Evolutionary conservation across 768 basidiomycete genomes (phyloP).

Genomic region (Termitomyces sp.): DNA sequence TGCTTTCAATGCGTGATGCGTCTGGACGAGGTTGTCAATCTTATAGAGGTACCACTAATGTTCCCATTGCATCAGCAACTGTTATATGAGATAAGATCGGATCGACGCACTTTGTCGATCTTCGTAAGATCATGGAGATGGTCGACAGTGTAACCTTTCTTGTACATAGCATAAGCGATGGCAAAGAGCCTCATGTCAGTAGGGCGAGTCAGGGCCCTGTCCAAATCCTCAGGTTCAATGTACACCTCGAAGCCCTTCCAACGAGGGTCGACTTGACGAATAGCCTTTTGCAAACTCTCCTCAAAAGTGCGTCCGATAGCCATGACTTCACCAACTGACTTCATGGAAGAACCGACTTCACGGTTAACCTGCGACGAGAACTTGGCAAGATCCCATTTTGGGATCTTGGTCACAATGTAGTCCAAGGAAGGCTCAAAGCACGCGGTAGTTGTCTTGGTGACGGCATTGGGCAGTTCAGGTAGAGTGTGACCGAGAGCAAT

Average conservation of each 20-base stretch:
- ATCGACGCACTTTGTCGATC: slow-evolving; percentile 79
- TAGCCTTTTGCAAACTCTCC: slow-evolving; percentile 96
- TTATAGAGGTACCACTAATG: slow-evolving; percentile 95
- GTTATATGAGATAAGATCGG: neutral
- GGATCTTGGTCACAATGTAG: slow-evolving; percentile 99
- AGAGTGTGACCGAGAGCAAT: slow-evolving; percentile 97
- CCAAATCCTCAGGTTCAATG: slow-evolving; percentile 79
- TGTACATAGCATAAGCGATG: slow-evolving; percentile 97
- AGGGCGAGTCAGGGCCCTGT: slow-evolving; percentile 71
- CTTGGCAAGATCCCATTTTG: slow-evolving; percentile 99
- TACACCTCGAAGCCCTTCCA: slow-evolving; percentile 98
- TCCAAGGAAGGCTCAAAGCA: slow-evolving; percentile 99
- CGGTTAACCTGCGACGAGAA: slow-evolving; percentile 93
- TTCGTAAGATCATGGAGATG: slow-evolving; percentile 90
- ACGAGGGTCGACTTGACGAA: slow-evolving; percentile 94
- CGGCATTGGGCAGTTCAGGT: slow-evolving; percentile 96
- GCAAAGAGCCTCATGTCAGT: slow-evolving; percentile 97
- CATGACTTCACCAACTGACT: slow-evolving; percentile 99
- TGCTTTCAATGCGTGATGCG: slow-evolving; percentile 68
- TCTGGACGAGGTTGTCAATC: slow-evolving; percentile 96
- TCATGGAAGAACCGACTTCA: slow-evolving; percentile 96
- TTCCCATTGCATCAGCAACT: neutral
- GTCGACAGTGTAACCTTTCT: slow-evolving; percentile 87
- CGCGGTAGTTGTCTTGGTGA: slow-evolving; percentile 98
- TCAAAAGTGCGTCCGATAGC: slow-evolving; percentile 99